A percentile compares a stretch with the other conserved stretches of the same genome.
Conservation (phyloP, 2,329 filamentous ascomycete species). For the Phaeosphaeriaceae sp. region DNA sequence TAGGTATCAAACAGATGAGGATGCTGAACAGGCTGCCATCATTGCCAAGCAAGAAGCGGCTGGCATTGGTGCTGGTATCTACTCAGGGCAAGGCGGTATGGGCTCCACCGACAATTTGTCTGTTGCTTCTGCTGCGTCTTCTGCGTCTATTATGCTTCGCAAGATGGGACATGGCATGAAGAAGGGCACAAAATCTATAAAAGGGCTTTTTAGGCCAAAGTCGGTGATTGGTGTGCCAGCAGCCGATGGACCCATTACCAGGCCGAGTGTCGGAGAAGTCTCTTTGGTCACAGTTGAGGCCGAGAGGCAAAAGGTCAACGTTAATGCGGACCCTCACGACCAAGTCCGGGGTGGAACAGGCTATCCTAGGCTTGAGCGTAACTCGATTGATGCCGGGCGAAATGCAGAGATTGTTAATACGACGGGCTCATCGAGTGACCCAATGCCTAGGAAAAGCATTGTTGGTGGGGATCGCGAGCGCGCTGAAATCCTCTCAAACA, state of each 20-base stretch:
- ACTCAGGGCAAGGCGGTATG: conserved; percentile 84
- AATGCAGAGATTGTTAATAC: conserved; percentile 56
- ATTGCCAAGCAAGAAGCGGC: conserved; percentile 90
- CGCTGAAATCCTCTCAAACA: conserved; percentile 87
- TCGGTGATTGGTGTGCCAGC: conserved; percentile 81
- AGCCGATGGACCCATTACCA: conserved; percentile 68
- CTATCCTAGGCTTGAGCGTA: conserved; percentile 83
- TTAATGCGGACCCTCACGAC: conserved; percentile 72
- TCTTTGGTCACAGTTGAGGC: conserved; percentile 97
- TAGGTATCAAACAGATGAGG: conserved; percentile 65
- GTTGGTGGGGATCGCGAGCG: conserved; percentile 88
- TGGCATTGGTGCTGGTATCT: conserved; percentile 92
- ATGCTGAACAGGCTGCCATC: conserved; percentile 90
- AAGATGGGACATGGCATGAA: conserved; percentile 99
- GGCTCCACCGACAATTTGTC: conserved; percentile 95
- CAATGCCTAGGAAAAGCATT: conserved; percentile 78
- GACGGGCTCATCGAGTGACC: conserved; percentile 48
- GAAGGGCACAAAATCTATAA: conserved; percentile 87
- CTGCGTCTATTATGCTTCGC: conserved; percentile 89
- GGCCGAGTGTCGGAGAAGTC: conserved; percentile 80
- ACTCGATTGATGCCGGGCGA: conserved; percentile 72
- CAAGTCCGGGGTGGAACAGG: conserved; percentile 75
- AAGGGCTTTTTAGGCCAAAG: conserved; percentile 93
- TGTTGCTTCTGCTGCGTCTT: conserved; percentile 87
- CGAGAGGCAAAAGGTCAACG: conserved; percentile 82